Percentiles rank a stretch among this genome's conserved stretches.
Evolutionary conservation across 306 rosid species (phyloP).

Genomic region (Amphicarpaea edgeworthii): DNA sequence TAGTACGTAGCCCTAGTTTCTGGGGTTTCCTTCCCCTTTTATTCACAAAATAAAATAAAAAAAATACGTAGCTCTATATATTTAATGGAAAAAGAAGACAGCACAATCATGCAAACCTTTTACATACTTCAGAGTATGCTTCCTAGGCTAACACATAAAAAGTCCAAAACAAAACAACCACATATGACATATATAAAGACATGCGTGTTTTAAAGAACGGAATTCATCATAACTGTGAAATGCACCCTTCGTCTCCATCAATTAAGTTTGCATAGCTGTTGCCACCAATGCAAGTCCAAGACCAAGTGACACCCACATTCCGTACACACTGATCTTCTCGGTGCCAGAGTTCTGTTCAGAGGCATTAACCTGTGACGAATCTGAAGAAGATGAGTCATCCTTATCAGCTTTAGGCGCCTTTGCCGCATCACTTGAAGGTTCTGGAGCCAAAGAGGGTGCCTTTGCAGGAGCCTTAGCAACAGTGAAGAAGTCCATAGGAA

Average conservation of each 20-base stretch:
- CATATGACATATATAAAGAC: neutral
- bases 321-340: slow-evolving; percentile 24
- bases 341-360: slow-evolving; percentile 16
- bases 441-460: slow-evolving; percentile 47
- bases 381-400: slow-evolving; percentile 36
- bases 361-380: slow-evolving; percentile 43
- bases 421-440: slow-evolving; percentile 33
- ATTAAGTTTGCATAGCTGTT: slow-evolving; percentile 7
- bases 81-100: neutral
- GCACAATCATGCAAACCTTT: too few relatives aligned
- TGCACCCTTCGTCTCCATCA: neutral
- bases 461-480: slow-evolving; percentile 56
- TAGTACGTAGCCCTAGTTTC: too few relatives aligned
- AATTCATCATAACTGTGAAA: too few relatives aligned
- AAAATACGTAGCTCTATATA: neutral
- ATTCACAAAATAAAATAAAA: too few relatives aligned
- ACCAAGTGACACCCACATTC: slow-evolving; percentile 2
- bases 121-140: too few relatives aligned
- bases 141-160: neutral
- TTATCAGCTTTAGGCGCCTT: slow-evolving; percentile 53
- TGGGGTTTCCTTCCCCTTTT: too few relatives aligned
- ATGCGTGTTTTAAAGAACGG: neutral
- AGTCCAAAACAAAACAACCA: neutral
- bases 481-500: slow-evolving; percentile 58
- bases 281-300: slow-evolving; percentile 35